A percentile compares a stretch with the other conserved stretches of the same genome.
These are phyloP conservation scores for Colletotrichum gigasporum DNA, from an alignment of 2,329 filamentous ascomycete genomes.

Conservation along the genomic window DNA sequence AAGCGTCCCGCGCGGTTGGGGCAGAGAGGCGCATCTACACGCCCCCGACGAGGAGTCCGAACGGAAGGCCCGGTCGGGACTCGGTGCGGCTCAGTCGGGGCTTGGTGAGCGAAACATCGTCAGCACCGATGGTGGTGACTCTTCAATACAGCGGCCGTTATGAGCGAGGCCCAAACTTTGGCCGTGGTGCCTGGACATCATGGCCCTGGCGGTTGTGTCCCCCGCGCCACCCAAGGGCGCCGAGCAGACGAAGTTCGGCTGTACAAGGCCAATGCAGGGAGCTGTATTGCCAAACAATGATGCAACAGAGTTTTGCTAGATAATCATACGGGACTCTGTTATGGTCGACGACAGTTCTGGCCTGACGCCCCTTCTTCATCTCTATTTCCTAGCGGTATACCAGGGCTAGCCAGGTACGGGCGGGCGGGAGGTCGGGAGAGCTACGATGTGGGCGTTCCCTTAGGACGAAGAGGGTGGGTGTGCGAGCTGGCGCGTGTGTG, in stretches of 20 bases:
- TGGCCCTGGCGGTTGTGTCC: constrained; percentile 6
- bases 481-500: not conserved
- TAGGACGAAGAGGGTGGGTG: not conserved
- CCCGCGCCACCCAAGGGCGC: constrained; percentile 1
- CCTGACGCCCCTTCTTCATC: not conserved
- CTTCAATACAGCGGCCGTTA: not conserved
- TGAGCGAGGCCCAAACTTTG: not conserved
- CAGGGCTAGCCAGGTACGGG: constrained; percentile 13
- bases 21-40: not conserved
- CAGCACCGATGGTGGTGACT: not conserved
- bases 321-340: not conserved
- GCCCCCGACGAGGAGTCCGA: too few species aligned
- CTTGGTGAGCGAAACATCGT: not conserved
- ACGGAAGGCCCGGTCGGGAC: not conserved
- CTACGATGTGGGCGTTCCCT: not conserved
- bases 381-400: not conserved
- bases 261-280: not conserved
- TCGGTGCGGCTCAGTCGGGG: not conserved
- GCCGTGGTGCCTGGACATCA: constrained; percentile 3
- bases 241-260: constrained; percentile 17
- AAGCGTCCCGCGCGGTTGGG: not conserved
- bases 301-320: constrained; percentile 1
- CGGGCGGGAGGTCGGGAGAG: constrained; percentile 17
- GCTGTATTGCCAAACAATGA: not conserved
- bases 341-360: not conserved